Evolutionary conservation across 352 stramenopile genomes (phyloP).

Genomic region (Blastocystis sp.): DNA sequence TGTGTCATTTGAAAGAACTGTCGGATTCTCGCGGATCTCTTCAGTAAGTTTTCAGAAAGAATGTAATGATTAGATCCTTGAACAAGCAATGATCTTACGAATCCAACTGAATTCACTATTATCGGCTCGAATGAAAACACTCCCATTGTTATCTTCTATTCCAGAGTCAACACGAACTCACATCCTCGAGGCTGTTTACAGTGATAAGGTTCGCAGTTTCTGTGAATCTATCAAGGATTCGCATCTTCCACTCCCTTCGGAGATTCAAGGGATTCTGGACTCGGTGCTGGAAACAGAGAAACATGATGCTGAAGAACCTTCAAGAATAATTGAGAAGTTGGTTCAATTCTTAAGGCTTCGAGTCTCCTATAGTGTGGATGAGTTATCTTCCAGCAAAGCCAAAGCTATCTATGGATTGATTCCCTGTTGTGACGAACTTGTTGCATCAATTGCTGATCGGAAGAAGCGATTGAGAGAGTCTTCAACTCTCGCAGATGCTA

Average conservation of each 20-base stretch:
- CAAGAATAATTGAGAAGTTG: neutral
- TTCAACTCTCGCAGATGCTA: neutral
- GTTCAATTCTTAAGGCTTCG: neutral
- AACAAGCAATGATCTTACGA: neutral
- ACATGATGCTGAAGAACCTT: neutral
- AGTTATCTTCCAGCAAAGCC: slow-evolving; percentile 5
- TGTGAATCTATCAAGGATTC: neutral
- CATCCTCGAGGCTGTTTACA: neutral
- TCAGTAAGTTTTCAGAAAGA: neutral
- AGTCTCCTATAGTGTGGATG: neutral
- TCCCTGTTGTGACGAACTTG: slow-evolving; percentile 49
- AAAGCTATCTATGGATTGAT: slow-evolving; percentile 47
- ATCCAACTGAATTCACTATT: neutral
- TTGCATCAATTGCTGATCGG: neutral
- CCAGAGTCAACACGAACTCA: neutral
- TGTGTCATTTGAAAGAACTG: neutral
- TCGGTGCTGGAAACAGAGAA: neutral
- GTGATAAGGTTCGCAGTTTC: neutral
- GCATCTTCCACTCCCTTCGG: neutral
- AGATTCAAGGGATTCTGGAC: neutral
- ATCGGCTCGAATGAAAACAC: neutral
- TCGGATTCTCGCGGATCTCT: neutral
- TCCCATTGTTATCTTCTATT: neutral
- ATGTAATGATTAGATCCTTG: neutral
- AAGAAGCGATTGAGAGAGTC: slow-evolving; percentile 9